Percentiles rank a stretch among this genome's conserved stretches.
phyloP scores from a whole-genome alignment of 108 stramenopile genomes.

The Skeletonema tropicum region DNA sequence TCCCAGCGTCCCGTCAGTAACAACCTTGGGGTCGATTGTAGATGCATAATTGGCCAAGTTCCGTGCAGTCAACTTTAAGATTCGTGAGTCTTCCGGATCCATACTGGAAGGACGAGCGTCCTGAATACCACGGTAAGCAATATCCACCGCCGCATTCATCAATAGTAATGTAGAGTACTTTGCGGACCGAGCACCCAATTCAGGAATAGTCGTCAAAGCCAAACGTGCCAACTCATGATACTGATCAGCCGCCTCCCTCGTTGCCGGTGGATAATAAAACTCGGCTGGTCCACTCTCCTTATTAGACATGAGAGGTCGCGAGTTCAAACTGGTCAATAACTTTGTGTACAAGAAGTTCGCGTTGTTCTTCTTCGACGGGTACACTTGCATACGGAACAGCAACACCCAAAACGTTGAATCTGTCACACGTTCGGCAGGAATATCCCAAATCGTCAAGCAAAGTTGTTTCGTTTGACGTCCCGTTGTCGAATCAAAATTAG shows the following conservation, averaged over 20 bases:
- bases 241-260: constrained; percentile 58
- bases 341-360: constrained; percentile 87
- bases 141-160: constrained; percentile 89
- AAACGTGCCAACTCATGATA: constrained; percentile 82
- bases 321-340: constrained; percentile 81
- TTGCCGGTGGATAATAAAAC: constrained; percentile 63
- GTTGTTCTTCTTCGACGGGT: constrained; percentile 81
- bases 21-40: constrained; percentile 67
- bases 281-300: constrained; percentile 80
- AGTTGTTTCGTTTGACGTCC: constrained; percentile 86
- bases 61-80: constrained; percentile 82
- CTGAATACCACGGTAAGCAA: constrained; percentile 79
- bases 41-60: constrained; percentile 88
- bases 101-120: constrained; percentile 74
- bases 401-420: constrained; percentile 91
- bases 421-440: constrained; percentile 69
- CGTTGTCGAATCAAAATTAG: constrained; percentile 79
- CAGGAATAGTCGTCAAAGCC: constrained; percentile 78
- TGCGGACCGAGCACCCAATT: constrained; percentile 57
- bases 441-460: constrained; percentile 86
- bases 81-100: constrained; percentile 91
- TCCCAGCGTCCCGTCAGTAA: constrained; percentile 74
- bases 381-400: constrained; percentile 91
- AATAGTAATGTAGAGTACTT: constrained; percentile 73
- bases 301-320: constrained; percentile 81